Base-by-base conservation (phyloP, 768 basidiomycete species). In the Dacryopinax spathularia region DNA sequence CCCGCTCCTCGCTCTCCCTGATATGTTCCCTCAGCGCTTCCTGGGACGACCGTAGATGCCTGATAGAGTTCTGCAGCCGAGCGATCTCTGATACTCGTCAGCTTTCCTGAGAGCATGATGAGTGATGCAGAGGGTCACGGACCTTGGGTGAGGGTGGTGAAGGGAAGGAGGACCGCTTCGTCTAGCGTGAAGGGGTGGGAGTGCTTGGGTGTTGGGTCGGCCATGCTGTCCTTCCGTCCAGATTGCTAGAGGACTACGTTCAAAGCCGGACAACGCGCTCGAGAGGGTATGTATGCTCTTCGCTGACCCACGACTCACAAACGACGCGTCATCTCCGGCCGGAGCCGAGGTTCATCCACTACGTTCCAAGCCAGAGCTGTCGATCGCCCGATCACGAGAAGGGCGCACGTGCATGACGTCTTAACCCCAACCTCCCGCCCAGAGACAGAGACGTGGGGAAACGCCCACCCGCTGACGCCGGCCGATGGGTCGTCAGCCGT, bases 371-470 rank as follows among this genome's bases (percentile, higher is more conserved):
- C n/a, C n/a, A n/a, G n/a, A n/a, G n/a, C n/a, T n/a, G n/a, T n/a
- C n/a, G n/a, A n/a, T n/a, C n/a, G n/a, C n/a, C n/a, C n/a, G n/a
- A n/a, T n/a, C n/a, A n/a, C n/a, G n/a, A n/a, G n/a, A n/a, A n/a
- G 13, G 9, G 48, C 48, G 48, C 48, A 56, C 48, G 48, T 56
- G 48, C 48, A 56, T 56, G 48, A 56, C 48, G 48, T 56, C 48
- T 10, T 20, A n/a, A 10, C 25, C 48, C 13, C 39, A 6, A 15
- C 18, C 39, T 18, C 39, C 18, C 39, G 7, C 39, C 18, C n/a
- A n/a, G n/a, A n/a, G n/a, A n/a, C n/a, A n/a, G n/a, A n/a, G n/a
- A n/a, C n/a, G n/a, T n/a, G n/a, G n/a, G n/a, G n/a, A n/a, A n/a
- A n/a, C 22, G 5, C 39, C 39, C 39, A 22, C 18, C 39, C 39